Conservation (phyloP, 2,329 filamentous ascomycete genomes). For the Acephala macrosclerotiorum region DNA sequence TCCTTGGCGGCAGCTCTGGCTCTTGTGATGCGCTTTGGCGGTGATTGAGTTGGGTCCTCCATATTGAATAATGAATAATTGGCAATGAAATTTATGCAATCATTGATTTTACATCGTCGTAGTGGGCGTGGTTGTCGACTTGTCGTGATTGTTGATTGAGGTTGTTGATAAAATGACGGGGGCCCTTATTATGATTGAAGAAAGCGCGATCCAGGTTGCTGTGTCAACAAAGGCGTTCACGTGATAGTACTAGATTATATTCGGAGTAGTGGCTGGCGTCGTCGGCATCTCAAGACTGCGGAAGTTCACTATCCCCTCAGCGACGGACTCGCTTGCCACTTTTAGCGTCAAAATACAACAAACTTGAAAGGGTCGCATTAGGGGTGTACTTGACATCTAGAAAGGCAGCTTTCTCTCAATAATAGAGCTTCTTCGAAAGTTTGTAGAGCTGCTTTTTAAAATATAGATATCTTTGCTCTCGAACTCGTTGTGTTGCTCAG, state of each 20-base stretch:
- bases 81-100: conserved; percentile 16
- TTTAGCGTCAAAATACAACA: no score
- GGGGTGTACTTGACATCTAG: no score
- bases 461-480: no score
- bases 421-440: no score
- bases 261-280: not conserved
- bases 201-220: not conserved
- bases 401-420: no score
- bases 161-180: not conserved
- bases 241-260: not conserved
- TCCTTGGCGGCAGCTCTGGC: conserved; percentile 53
- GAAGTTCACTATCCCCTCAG: no score
- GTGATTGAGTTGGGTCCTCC: conserved; percentile 60
- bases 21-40: conserved; percentile 66
- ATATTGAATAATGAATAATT: conserved; percentile 47
- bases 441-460: no score
- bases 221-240: not conserved
- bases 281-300: no score
- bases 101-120: conserved; percentile 29
- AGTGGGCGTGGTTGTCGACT: conserved; percentile 8
- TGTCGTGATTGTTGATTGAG: not conserved
- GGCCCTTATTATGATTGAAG: not conserved
- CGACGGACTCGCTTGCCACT: no score
- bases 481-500: no score
- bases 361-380: no score